Evolutionary conservation across 495 filamentous ascomycete species (phyloP).

Genomic region (Immersiella caudata): DNA sequence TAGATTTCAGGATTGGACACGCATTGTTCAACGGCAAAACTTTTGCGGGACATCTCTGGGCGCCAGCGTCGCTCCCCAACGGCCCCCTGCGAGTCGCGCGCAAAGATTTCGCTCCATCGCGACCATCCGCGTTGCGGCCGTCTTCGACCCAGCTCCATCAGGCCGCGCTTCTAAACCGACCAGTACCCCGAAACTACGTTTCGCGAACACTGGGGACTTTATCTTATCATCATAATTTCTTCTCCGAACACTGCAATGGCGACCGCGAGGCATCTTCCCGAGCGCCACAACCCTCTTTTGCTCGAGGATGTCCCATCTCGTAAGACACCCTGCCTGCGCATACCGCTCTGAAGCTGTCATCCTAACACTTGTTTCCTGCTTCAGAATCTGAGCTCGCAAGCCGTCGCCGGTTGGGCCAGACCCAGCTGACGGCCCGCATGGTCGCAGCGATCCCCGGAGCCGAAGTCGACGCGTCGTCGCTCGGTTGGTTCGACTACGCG

Average conservation of each 20-base stretch:
- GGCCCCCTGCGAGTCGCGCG: constrained; percentile 31
- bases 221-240: background rate
- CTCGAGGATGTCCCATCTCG: constrained; percentile 69
- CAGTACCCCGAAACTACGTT: background rate
- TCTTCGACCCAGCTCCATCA: background rate
- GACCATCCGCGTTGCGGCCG: constrained; percentile 7
- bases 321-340: constrained; percentile 34
- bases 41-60: background rate
- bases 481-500: constrained; percentile 91
- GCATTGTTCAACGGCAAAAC: background rate
- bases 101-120: constrained; percentile 39
- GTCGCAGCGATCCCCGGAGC: constrained; percentile 62
- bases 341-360: background rate
- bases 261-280: constrained; percentile 63
- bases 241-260: constrained; percentile 53
- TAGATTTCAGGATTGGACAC: background rate
- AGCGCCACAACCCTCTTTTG: constrained; percentile 75
- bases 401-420: constrained; percentile 88
- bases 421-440: constrained; percentile 80
- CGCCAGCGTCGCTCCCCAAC: constrained; percentile 2
- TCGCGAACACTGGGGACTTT: background rate
- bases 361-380: background rate
- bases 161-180: constrained; percentile 10
- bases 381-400: constrained; percentile 80
- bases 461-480: constrained; percentile 69